A percentile compares a stretch with the other conserved stretches of the same genome.
These are phyloP conservation scores for Zangia roseola DNA, from an alignment of 768 basidiomycete species.

Conservation along the genomic window DNA sequence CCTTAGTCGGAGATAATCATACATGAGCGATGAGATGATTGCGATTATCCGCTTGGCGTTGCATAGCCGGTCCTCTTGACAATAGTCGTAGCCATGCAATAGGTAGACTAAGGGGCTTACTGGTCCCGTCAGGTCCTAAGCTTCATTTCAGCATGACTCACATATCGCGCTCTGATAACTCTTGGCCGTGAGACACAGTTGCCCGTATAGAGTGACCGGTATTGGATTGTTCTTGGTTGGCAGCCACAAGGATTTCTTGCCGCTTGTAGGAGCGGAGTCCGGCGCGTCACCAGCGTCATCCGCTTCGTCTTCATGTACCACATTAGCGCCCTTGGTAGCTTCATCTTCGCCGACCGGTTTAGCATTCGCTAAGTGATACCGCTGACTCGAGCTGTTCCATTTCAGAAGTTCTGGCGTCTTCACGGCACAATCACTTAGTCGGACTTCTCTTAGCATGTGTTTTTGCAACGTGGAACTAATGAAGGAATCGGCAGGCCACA, in stretches of 20 bases:
- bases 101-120: slow-evolving; percentile 64
- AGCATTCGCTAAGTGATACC: slow-evolving; percentile 47
- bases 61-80: slow-evolving; percentile 85
- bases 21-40: slow-evolving; percentile 85
- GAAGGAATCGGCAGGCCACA: slow-evolving; percentile 71
- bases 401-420: slow-evolving; percentile 58
- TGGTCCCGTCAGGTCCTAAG: background rate
- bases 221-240: slow-evolving; percentile 74
- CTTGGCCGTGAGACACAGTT: slow-evolving; percentile 77
- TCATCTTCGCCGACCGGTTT: slow-evolving; percentile 23
- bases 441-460: slow-evolving; percentile 78
- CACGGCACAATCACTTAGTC: slow-evolving; percentile 62
- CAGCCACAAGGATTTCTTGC: slow-evolving; percentile 36
- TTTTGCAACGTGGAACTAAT: slow-evolving; percentile 80
- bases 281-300: slow-evolving; percentile 28
- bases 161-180: slow-evolving; percentile 92
- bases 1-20: background rate
- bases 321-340: slow-evolving; percentile 12
- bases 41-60: slow-evolving; percentile 91
- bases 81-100: slow-evolving; percentile 84
- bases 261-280: slow-evolving; percentile 13
- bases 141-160: slow-evolving; percentile 40
- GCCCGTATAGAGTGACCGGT: slow-evolving; percentile 74
- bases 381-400: slow-evolving; percentile 60
- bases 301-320: slow-evolving; percentile 33